Percentiles rank a stretch among this genome's conserved stretches.
Conservation (phyloP, 2,329 filamentous ascomycete genomes). For the Colletotrichum cordylinicola region DNA sequence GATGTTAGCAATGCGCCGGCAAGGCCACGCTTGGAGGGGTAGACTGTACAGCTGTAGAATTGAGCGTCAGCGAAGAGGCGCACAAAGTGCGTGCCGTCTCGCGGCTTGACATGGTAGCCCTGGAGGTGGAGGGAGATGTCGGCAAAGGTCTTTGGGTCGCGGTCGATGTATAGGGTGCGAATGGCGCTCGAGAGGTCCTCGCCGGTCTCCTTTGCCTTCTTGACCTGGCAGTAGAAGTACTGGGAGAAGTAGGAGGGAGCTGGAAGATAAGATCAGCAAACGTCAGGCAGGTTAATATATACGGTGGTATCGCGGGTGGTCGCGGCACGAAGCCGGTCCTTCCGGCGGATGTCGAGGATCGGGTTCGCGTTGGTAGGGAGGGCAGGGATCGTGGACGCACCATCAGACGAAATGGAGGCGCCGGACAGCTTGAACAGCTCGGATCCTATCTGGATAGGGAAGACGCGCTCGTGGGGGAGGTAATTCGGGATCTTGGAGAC, state of each 20-base stretch:
- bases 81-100: slow-evolving; percentile 86
- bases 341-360: not conserved
- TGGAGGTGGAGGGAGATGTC: slow-evolving; percentile 92
- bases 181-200: slow-evolving; percentile 57
- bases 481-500: slow-evolving; percentile 59
- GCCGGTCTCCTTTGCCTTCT: slow-evolving; percentile 64
- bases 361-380: not conserved
- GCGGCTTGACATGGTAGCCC: slow-evolving; percentile 85
- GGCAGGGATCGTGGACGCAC: slow-evolving; percentile 47
- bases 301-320: not conserved
- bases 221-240: slow-evolving; percentile 87
- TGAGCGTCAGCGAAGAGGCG: slow-evolving; percentile 93
- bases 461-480: slow-evolving; percentile 74
- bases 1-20: not conserved
- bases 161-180: slow-evolving; percentile 91
- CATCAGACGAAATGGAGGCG: slow-evolving; percentile 75
- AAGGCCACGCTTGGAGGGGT: not conserved
- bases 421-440: slow-evolving; percentile 77
- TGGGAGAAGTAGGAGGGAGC: slow-evolving; percentile 96
- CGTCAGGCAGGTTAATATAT: not conserved
- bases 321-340: not conserved
- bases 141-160: slow-evolving; percentile 86
- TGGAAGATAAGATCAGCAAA: slow-evolving; percentile 38
- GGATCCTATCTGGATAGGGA: slow-evolving; percentile 76
- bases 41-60: slow-evolving; percentile 79